Evolutionary conservation across 192 early-diverging fungal genomes (phyloP).

Genomic region (Coemansia erecta): DNA sequence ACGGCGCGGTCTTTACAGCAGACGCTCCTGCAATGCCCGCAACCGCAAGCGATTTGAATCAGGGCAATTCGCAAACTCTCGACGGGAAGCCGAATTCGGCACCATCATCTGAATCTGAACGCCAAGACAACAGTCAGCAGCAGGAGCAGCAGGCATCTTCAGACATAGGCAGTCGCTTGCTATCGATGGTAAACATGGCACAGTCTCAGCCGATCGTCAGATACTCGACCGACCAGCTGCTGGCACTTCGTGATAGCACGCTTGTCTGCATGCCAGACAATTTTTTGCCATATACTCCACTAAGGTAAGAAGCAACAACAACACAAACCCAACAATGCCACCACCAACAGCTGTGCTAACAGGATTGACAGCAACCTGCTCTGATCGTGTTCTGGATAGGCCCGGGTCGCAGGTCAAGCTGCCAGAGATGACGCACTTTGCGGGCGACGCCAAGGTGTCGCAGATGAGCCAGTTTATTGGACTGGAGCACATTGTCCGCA

Average conservation of each 20-base stretch:
- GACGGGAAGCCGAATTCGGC: not conserved
- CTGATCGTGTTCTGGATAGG: conserved; percentile 13
- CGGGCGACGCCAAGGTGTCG: conserved; percentile 2
- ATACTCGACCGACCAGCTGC: conserved; percentile 38
- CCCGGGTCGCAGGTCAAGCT: conserved; percentile 38
- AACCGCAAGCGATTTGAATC: too few species aligned
- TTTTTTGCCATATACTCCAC: conserved; percentile 35
- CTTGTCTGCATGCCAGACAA: conserved; percentile 21
- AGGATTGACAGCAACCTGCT: not conserved
- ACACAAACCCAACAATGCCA: not conserved
- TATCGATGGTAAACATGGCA: not conserved
- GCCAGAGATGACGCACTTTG: conserved; percentile 12
- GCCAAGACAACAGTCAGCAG: too few species aligned
- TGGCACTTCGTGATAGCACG: conserved; percentile 33
- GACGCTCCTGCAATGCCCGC: conserved; percentile 3
- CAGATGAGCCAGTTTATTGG: conserved; percentile 21
- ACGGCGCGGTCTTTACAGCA: not conserved
- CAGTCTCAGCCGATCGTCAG: conserved; percentile 6
- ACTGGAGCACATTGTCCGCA: conserved; percentile 19
- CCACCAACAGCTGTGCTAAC: not conserved
- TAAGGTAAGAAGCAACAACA: conserved; percentile 33
- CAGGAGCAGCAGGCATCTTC: not conserved
- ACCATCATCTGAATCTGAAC: conserved; percentile 11
- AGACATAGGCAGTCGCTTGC: not conserved
- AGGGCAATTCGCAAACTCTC: too few species aligned